Evolutionary conservation across 768 basidiomycete species (phyloP).

Genomic region (Coprinopsis cinerea): DNA sequence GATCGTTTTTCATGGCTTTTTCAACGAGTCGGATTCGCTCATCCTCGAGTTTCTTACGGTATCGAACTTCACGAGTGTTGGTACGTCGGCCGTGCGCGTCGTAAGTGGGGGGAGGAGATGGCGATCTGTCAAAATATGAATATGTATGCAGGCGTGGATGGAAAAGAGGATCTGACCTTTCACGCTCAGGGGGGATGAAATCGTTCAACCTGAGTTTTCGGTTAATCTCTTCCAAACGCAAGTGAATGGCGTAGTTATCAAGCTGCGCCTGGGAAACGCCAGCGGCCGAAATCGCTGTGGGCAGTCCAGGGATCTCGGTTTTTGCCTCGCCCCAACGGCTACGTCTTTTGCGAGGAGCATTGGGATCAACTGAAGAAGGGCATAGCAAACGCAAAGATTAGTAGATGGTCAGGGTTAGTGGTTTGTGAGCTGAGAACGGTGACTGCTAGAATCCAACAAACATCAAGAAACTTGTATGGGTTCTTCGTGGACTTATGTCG

Average conservation of each 20-base stretch:
- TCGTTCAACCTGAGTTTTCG: slow-evolving; percentile 91
- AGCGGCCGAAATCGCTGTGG: slow-evolving; percentile 88
- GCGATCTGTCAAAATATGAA: slow-evolving; percentile 51
- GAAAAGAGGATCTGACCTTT: slow-evolving; percentile 51
- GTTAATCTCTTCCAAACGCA: slow-evolving; percentile 96
- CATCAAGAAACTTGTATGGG: slow-evolving; percentile 15
- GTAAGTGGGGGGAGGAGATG: slow-evolving; percentile 96
- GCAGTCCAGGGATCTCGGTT: slow-evolving; percentile 85
- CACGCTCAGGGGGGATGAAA: slow-evolving; percentile 91
- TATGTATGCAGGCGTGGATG: not conserved
- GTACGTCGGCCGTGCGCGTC: slow-evolving; percentile 97
- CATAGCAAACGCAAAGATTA: slow-evolving; percentile 47
- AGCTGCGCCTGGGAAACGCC: slow-evolving; percentile 95
- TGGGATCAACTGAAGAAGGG: slow-evolving; percentile 63
- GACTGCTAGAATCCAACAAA: slow-evolving; percentile 20
- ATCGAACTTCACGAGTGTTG: slow-evolving; percentile 97
- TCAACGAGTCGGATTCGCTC: slow-evolving; percentile 92
- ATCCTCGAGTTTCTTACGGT: slow-evolving; percentile 91
- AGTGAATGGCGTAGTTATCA: slow-evolving; percentile 95
- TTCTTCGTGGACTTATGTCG: slow-evolving; percentile 4
- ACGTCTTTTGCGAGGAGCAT: slow-evolving; percentile 88
- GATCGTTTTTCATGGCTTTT: slow-evolving; percentile 94
- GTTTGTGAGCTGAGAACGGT: slow-evolving; percentile 19
- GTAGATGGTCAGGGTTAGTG: slow-evolving; percentile 46
- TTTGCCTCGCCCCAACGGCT: slow-evolving; percentile 98